phyloP scores from a whole-genome alignment of 2,329 filamentous ascomycete genomes.

The Colletotrichum liaoningense region DNA sequence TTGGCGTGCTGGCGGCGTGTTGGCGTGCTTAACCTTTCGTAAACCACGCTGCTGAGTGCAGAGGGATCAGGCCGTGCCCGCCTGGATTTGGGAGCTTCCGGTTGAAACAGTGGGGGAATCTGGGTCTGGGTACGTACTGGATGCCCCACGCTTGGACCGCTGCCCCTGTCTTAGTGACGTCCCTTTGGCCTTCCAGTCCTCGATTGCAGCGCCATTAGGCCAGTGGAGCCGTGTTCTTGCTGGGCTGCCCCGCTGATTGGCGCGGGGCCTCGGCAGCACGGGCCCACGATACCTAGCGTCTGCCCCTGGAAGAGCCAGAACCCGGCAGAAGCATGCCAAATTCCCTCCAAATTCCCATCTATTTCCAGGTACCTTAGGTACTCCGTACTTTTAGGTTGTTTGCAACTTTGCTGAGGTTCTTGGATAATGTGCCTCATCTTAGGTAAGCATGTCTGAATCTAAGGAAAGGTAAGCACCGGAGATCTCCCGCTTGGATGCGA shows the following conservation, averaged over 20 bases:
- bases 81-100: conserved; percentile 6
- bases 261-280: conserved; percentile 31
- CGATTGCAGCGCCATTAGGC: not conserved
- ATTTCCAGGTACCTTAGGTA: too few species aligned
- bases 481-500: not conserved
- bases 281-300: conserved; percentile 18
- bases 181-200: not conserved
- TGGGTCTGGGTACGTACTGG: not conserved
- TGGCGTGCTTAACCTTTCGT: conserved; percentile 1
- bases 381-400: too few species aligned
- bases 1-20: not conserved
- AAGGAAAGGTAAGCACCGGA: not conserved
- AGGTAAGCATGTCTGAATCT: too few species aligned
- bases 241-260: conserved; percentile 25
- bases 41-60: conserved; percentile 10
- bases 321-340: conserved; percentile 1
- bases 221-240: not conserved
- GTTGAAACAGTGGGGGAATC: conserved; percentile 26
- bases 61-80: not conserved
- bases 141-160: conserved; percentile 17
- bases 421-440: not conserved
- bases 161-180: conserved; percentile 29
- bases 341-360: not conserved
- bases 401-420: not conserved
- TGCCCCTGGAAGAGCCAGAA: not conserved